Evolutionary conservation across 2,329 filamentous ascomycete species (phyloP), one percentile per base, ranked within the genome.

Genomic region (Colletotrichum zoysiae): DNA sequence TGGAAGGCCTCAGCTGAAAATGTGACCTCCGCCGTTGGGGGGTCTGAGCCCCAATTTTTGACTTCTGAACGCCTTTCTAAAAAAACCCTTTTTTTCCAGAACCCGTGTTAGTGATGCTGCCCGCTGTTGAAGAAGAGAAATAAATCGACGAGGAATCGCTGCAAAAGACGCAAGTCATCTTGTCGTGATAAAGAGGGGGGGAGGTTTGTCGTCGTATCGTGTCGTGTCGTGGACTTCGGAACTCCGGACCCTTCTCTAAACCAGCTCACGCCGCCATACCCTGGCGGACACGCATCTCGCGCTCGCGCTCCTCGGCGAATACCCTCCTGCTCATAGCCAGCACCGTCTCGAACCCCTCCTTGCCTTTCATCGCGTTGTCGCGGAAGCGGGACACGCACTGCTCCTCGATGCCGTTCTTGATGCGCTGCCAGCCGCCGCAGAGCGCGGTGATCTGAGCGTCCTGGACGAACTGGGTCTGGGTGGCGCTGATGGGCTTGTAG

Each of bases 401-500:
- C 77, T 98, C 95, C 85, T 99, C 96, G 77, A 99, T 97, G 80
- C 92, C 94, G 84, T 96, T 97, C 87, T 94, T 96, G 80, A 98
- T 95, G 80, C 95, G 94, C 84, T 98, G 94, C 95, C 96, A 99
- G 74, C 96, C 96, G 76, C 96, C 95, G 81, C 95, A 97, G 12
- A 98, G 86, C 0, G 96, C 96, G 1, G 95, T 97, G 79, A 99
- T 95, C 83, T 95, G 91, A 50, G 96, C 96, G 73, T 94, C 91
- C 85, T 99, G 96, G 59, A 90, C 87, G 79, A 99, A 98, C 74
- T 92, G 88, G 3, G 96, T 99, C 81, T 88, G 87, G 79, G 81
- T 82, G 80, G 82, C 78, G 79, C 79, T 80, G 57, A 86, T 78
- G 0, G 94, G 95, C 76, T 88, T 87, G 84, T 98, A 98, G 67